Evolutionary conservation across 2,329 filamentous ascomycete genomes (phyloP), one percentile per base, ranked within the genome.

Genomic region (Onygenales sp.): DNA sequence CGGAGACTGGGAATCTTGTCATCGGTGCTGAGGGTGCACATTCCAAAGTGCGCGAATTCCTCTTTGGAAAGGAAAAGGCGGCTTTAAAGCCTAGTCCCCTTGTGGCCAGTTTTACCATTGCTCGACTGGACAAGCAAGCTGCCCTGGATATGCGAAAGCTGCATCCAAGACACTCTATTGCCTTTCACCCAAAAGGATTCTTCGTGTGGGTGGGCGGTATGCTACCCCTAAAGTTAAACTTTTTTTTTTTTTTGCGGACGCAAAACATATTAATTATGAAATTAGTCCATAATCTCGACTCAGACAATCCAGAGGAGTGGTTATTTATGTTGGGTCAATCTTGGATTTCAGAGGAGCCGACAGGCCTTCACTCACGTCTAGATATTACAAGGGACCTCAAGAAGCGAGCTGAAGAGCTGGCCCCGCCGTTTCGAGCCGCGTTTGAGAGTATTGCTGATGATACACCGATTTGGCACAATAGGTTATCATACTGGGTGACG

Each of bases 391-490:
- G 9, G 1, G 51, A 57, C 39, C 13, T 54, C 10, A 57, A 56
- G 39, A 36, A 52, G 49, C 43, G 51, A 48, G 54, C 54, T 2
- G 45, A 41, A 14, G 31, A 43, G 0, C 68, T 67, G 58, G 66
- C 61, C 0, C 65, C 70, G 32, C 66, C 64, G 1, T 69, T 68
- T 44, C 63, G 63, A n/a, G 65, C 63, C 31, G 63, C 61, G 0
- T 64, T 69, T 31, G 60, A 65, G 35, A 67, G 62, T 59, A 66
- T 70, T 46, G 60, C 66, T 7, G 63, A 66, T 8, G 59, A 63
- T 14, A 67, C 64, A 0, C 51, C 45, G 2, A 57, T 68, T 4
- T 51, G 63, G 38, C 61, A 62, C 36, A 67, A 68, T 51, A 60
- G 64, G 42, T 58, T 71, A 33, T 65, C 66, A 50, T 65, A 65